Conservation (phyloP, 768 basidiomycete genomes). For the Pleurotus cornucopiae region DNA sequence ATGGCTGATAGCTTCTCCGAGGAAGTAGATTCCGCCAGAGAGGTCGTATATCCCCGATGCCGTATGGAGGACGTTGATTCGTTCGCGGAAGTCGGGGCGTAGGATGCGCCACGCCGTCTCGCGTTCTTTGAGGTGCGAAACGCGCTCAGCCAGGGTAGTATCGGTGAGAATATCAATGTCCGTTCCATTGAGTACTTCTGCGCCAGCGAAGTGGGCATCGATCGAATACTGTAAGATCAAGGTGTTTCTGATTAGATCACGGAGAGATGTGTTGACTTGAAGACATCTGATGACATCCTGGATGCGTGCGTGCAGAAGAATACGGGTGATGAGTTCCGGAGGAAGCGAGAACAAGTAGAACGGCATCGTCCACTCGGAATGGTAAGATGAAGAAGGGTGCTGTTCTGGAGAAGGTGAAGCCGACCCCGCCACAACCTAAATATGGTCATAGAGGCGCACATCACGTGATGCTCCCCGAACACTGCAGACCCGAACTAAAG, state of each 20-base stretch:
- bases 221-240: slow-evolving; percentile 27
- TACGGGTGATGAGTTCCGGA: slow-evolving; percentile 24
- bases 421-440: too few relatives aligned
- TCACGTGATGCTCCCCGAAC: too few relatives aligned
- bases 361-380: neutral
- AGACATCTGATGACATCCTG: slow-evolving; percentile 21
- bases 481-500: too few relatives aligned
- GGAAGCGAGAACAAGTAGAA: slow-evolving; percentile 22
- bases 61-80: slow-evolving; percentile 21
- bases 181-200: slow-evolving; percentile 12
- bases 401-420: too few relatives aligned
- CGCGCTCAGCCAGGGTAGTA: slow-evolving; percentile 19
- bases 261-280: slow-evolving; percentile 17
- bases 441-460: too few relatives aligned
- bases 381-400: too few relatives aligned
- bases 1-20: slow-evolving; percentile 18
- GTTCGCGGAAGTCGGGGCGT: slow-evolving; percentile 19
- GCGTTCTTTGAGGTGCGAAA: slow-evolving; percentile 18
- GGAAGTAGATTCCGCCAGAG: slow-evolving; percentile 34
- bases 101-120: slow-evolving; percentile 28
- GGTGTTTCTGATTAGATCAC: slow-evolving; percentile 22
- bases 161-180: slow-evolving; percentile 24
- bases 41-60: slow-evolving; percentile 40
- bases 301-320: slow-evolving; percentile 22
- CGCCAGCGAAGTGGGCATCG: slow-evolving; percentile 19